Evolutionary conservation across 352 stramenopile genomes (phyloP).

Genomic region (Phytopythium oedochilum): DNA sequence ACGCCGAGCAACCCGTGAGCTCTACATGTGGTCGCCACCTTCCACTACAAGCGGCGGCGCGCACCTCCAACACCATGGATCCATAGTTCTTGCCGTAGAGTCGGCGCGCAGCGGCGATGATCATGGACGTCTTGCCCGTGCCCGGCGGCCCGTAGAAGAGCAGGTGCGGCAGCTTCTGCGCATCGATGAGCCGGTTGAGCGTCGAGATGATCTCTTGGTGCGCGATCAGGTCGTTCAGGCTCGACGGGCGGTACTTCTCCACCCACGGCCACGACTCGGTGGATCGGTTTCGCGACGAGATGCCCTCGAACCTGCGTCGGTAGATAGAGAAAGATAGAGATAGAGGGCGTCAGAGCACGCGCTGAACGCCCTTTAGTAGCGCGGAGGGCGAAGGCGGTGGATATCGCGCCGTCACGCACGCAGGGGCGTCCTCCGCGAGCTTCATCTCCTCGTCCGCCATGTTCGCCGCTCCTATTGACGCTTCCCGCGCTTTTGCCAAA

Average conservation of each 20-base stretch:
- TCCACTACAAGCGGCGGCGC: too few relatives aligned
- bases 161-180: slow-evolving; percentile 95
- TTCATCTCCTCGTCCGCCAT: slow-evolving; percentile 72
- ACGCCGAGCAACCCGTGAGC: not conserved
- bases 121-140: slow-evolving; percentile 97
- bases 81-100: slow-evolving; percentile 95
- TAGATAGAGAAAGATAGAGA: too few relatives aligned
- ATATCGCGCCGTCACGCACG: too few relatives aligned
- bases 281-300: slow-evolving; percentile 74
- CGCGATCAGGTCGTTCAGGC: slow-evolving; percentile 93
- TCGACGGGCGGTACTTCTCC: slow-evolving; percentile 97
- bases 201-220: slow-evolving; percentile 97
- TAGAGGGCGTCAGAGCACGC: too few relatives aligned
- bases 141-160: slow-evolving; percentile 97
- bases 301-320: slow-evolving; percentile 69
- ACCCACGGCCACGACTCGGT: slow-evolving; percentile 94
- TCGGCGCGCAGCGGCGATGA: slow-evolving; percentile 93
- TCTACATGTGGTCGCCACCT: not conserved
- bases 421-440: slow-evolving; percentile 39
- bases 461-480: not conserved
- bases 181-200: slow-evolving; percentile 95
- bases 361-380: too few relatives aligned
- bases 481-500: slow-evolving; percentile 2
- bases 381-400: too few relatives aligned
- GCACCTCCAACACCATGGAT: slow-evolving; percentile 92